These are phyloP conservation scores for Psilocybe cubensis DNA, from an alignment of 768 basidiomycete genomes.

Conservation along the genomic window DNA sequence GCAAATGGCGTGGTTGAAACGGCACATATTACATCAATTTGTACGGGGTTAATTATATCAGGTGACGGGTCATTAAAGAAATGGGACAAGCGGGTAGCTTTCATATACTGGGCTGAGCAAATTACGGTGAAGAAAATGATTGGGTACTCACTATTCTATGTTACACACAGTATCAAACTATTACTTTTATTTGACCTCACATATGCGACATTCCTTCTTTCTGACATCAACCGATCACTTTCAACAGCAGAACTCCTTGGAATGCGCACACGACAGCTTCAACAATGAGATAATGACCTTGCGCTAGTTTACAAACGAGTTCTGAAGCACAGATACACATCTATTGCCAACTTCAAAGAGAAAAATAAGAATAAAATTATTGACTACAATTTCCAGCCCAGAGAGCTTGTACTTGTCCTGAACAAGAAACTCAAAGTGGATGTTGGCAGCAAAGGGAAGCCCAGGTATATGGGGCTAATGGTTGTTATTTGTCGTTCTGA, in stretches of 20 bases:
- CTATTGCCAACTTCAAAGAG: background rate
- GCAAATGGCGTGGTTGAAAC: background rate
- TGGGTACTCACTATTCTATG: background rate
- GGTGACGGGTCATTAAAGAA: background rate
- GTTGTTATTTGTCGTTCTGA: slow-evolving; percentile 20
- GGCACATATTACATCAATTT: background rate
- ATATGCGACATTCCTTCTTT: background rate
- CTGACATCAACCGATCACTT: slow-evolving; percentile 14
- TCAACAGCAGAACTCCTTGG: too few relatives aligned
- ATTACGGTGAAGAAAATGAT: background rate
- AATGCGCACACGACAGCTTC: background rate
- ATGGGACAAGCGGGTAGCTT: background rate
- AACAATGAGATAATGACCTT: background rate
- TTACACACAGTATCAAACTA: background rate
- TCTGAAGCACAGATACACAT: background rate
- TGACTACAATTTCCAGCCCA: background rate
- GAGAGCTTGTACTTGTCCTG: background rate
- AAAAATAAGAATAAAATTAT: background rate
- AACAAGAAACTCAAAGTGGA: background rate
- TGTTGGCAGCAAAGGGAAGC: slow-evolving; percentile 18
- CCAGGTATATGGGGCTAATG: slow-evolving; percentile 29
- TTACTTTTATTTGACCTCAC: background rate
- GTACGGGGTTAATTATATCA: background rate
- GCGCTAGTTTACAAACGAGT: background rate
- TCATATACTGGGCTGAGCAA: background rate